phyloP scores from a whole-genome alignment of 2,329 filamentous ascomycete species.

The Madurella mycetomatis region DNA sequence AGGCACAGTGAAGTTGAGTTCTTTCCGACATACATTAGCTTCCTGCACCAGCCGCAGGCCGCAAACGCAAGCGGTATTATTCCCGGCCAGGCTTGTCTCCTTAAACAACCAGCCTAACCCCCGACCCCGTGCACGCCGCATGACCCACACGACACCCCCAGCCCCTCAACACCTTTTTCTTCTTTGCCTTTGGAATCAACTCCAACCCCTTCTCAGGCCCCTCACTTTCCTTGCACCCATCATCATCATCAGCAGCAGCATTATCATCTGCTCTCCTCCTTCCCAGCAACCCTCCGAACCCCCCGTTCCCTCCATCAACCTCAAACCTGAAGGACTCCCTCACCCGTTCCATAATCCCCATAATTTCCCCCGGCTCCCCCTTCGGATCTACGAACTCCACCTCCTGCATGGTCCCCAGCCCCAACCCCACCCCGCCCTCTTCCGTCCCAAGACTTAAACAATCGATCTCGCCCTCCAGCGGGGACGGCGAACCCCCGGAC shows the following conservation, averaged over 20 bases:
- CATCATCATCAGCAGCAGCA: not conserved
- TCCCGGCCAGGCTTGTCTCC: not conserved
- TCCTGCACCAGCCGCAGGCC: not conserved
- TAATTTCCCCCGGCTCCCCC: conserved; percentile 18
- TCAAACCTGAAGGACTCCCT: conserved; percentile 23
- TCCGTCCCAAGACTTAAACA: conserved; percentile 4
- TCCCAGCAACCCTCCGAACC: not conserved
- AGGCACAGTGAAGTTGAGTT: not conserved
- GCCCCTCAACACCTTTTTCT: conserved; percentile 5
- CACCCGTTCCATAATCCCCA: conserved; percentile 23
- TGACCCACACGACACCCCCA: not conserved
- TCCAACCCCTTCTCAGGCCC: conserved; percentile 3
- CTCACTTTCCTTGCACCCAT: not conserved
- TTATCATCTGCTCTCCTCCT: not conserved
- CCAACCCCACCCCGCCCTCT: conserved; percentile 21
- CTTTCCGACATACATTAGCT: not conserved
- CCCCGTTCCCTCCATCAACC: conserved; percentile 12
- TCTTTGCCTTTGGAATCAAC: conserved; percentile 13
- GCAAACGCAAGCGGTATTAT: too few species aligned
- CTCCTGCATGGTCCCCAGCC: conserved; percentile 19
- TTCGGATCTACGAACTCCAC: conserved; percentile 31
- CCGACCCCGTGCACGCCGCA: not conserved
- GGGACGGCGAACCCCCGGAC: not conserved
- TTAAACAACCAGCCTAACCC: not conserved
- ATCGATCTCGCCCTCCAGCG: conserved; percentile 22